A percentile compares a stretch with the other conserved stretches of the same genome.
Evolutionary conservation across 208 protist species (phyloP).

Genomic region (Trypanosoma vivax): DNA sequence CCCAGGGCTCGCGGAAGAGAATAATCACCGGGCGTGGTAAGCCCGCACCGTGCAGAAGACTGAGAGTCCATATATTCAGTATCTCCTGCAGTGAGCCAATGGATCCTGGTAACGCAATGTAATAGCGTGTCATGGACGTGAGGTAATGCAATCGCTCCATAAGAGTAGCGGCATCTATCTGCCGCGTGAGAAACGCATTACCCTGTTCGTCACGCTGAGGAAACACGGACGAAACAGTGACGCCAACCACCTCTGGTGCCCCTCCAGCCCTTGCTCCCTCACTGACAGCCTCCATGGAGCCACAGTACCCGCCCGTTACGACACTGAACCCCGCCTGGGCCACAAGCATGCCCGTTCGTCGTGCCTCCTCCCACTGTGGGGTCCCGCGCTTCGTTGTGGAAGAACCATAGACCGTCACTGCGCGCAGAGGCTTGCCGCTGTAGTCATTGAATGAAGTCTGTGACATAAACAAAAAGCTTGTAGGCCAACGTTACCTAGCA

Average conservation of each 20-base stretch:
- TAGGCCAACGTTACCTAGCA: too few species aligned
- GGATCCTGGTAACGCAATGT: slow-evolving; percentile 55
- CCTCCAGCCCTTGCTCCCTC: slow-evolving; percentile 39
- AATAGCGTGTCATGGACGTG: slow-evolving; percentile 50
- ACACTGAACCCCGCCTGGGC: slow-evolving; percentile 44
- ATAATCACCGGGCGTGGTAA: slow-evolving; percentile 42
- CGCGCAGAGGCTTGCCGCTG: slow-evolving; percentile 21
- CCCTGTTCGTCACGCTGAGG: slow-evolving; percentile 40
- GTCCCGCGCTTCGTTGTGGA: slow-evolving; percentile 43
- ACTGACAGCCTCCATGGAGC: slow-evolving; percentile 69
- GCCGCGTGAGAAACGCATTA: slow-evolving; percentile 51
- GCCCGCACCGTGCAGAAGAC: slow-evolving; percentile 24
- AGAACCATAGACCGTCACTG: slow-evolving; percentile 59
- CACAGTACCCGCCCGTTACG: slow-evolving; percentile 62
- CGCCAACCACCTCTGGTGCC: slow-evolving; percentile 42
- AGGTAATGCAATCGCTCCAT: slow-evolving; percentile 59
- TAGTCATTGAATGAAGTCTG: too few species aligned
- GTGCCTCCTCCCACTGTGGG: slow-evolving; percentile 39
- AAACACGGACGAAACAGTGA: slow-evolving; percentile 44
- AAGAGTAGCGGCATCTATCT: slow-evolving; percentile 35
- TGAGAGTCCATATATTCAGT: slow-evolving; percentile 49
- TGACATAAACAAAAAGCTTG: too few species aligned
- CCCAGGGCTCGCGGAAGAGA: slow-evolving; percentile 64
- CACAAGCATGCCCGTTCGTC: slow-evolving; percentile 34
- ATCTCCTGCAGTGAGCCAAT: slow-evolving; percentile 65